These are phyloP conservation scores for Lipomyces lipofer DNA, from an alignment of 805 yeast genomes.

Conservation along the genomic window DNA sequence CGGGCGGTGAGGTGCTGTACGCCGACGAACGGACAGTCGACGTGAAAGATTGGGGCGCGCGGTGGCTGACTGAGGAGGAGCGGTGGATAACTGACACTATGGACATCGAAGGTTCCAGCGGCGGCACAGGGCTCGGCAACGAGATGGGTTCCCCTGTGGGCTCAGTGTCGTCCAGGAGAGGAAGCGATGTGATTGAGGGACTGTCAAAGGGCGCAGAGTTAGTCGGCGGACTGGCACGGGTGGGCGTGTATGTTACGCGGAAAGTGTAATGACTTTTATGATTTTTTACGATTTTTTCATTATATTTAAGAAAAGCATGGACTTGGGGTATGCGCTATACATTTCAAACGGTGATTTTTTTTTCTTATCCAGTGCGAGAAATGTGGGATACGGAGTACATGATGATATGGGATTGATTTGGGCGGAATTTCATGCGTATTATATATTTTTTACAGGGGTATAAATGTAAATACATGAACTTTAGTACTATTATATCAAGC, in stretches of 20 bases:
- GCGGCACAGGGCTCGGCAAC: neutral
- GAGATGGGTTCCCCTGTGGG: no score
- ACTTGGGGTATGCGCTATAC: no score
- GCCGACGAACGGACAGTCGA: constrained; percentile 2
- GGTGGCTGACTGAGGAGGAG: constrained; percentile 33
- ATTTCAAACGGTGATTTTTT: no score
- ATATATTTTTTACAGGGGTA: no score
- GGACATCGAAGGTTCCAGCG: neutral
- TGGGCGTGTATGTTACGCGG: constrained; percentile 10
- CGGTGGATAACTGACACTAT: constrained; percentile 29
- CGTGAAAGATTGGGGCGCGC: constrained; percentile 30
- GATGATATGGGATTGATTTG: no score
- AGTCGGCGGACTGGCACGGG: neutral
- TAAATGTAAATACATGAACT: no score
- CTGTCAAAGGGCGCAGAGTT: neutral
- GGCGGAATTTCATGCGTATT: no score
- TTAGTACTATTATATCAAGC: no score
- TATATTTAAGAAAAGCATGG: no score
- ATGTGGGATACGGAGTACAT: no score
- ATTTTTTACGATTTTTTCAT: neutral
- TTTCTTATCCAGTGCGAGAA: no score
- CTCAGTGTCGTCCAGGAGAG: neutral
- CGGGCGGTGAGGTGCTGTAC: constrained; percentile 24
- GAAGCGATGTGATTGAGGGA: constrained; percentile 10
- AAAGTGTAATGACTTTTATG: constrained; percentile 1